Base-by-base conservation (phyloP, 805 yeast genomes). In the Starmerella tilneyi region DNA sequence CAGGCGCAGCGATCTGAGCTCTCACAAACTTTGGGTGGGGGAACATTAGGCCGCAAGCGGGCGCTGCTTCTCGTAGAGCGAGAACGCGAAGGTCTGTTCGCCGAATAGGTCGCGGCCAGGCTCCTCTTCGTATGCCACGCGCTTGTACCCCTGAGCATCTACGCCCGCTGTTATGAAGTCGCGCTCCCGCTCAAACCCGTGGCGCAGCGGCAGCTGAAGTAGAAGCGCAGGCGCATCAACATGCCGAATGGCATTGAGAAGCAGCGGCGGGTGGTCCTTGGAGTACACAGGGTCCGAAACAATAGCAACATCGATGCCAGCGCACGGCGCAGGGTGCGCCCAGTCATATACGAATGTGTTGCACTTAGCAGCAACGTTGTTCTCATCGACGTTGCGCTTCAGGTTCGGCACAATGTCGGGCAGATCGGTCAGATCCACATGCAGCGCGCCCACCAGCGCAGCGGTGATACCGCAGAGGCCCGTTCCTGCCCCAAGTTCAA, bases 401-500 rank as follows among this genome's bases (percentile, higher is more conserved):
- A 92, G 59, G 56, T 92, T 89, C 0, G 75, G 74, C 0, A 81
- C 70, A 34, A 89, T 88, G 41, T 79, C 92, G 0, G 78, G 77
- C 40, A 92, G 65, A 60, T 89, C 98, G 0, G 97, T 88, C 20
- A 85, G 60, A 11, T 63, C 56, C 1, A 79, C 65, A 0, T 62
- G 54, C 49, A 59, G 63, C 9, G 47, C 55, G 0, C 85, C 85
- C 5, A 79, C 55, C 8, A 68, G 46, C 0, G 73, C 74, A 45
- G 83, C 70, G 0, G 79, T 70, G 28, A 92, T 81, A 0, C 97
- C 96, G 3, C 79, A 81, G 13, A 89, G 67, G 0, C 98, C 98
- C 0, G 98, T 92, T 0, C 98, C 98, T 0, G 97, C 71, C 0
- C 98, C 98, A n/a, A 92, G 65, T 56, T 89, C 98, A 40, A 58